These are phyloP conservation scores for Coniochaeta prunicola DNA, from an alignment of 2,329 filamentous ascomycete genomes.

Conservation along the genomic window DNA sequence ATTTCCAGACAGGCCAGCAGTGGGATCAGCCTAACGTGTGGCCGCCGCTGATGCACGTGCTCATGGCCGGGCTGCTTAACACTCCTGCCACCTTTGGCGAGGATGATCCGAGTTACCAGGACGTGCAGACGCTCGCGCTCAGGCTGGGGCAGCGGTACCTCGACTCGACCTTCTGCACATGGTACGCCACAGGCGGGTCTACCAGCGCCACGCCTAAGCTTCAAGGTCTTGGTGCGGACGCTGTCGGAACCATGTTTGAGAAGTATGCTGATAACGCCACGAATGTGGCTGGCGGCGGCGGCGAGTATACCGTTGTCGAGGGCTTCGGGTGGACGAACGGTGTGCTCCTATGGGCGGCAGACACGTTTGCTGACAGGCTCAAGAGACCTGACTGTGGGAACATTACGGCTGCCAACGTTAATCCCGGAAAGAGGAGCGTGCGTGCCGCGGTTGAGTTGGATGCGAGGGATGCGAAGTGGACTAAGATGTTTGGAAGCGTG, in stretches of 20 bases:
- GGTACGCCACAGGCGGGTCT: slow-evolving; percentile 58
- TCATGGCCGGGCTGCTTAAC: slow-evolving; percentile 55
- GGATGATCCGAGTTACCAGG: slow-evolving; percentile 45
- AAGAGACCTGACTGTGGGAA: slow-evolving; percentile 48
- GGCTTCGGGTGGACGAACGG: slow-evolving; percentile 68
- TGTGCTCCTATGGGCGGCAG: slow-evolving; percentile 58
- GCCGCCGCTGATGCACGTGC: slow-evolving; percentile 58
- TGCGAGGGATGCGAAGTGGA: slow-evolving; percentile 35
- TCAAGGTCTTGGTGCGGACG: slow-evolving; percentile 31
- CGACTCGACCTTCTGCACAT: slow-evolving; percentile 63
- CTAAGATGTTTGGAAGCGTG: slow-evolving; percentile 36
- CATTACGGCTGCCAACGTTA: slow-evolving; percentile 32
- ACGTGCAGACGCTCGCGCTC: slow-evolving; percentile 48
- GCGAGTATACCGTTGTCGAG: slow-evolving; percentile 63
- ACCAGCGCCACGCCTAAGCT: slow-evolving; percentile 46
- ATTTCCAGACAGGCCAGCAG: slow-evolving; percentile 53
- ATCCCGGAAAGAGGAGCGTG: slow-evolving; percentile 18
- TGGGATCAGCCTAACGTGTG: slow-evolving; percentile 68
- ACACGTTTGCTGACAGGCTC: slow-evolving; percentile 51
- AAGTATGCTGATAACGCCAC: slow-evolving; percentile 57
- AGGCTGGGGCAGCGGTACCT: slow-evolving; percentile 57
- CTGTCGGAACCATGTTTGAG: slow-evolving; percentile 59
- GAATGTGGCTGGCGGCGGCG: slow-evolving; percentile 55
- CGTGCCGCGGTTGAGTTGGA: slow-evolving; percentile 39
- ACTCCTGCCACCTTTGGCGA: slow-evolving; percentile 48